Evolutionary conservation across 768 basidiomycete genomes (phyloP), one percentile per base, ranked within the genome.

Genomic region (Pleurotus platypus): DNA sequence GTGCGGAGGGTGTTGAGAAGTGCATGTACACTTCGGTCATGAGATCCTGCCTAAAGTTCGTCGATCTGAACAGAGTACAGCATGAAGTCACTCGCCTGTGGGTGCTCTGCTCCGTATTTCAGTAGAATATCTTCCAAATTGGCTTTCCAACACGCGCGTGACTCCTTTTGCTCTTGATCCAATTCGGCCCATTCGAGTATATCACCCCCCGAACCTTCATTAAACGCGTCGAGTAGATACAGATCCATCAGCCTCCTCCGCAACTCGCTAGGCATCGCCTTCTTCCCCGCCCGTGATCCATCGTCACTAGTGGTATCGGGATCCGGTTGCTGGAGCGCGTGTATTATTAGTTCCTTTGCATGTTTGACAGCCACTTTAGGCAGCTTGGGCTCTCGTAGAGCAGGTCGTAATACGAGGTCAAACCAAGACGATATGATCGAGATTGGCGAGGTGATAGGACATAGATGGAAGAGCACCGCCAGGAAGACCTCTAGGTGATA

Each of bases 371-470:
- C 78, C 20, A 72, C 61, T 0, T 78, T 80, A 2, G 88, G 75
- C 16, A 93, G 72, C 61, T 78, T 84, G 38, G 89, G 85, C 66
- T 91, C 86, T 48, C 89, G 85, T 55, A 93, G 75, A 26, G 90
- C 87, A 22, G 89, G 87, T 35, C 91, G 85, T 2, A 93, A 75
- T 24, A 89, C 77, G 35, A 89, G 78, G 67, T 93, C 90, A 68
- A 90, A 93, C 92, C 92, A 93, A 24, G 77, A 78, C 1, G 85
- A 85, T 57, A 91, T 86, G 55, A 92, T 75, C 22, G 87, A 88
- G 5, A 76, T 76, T 6, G 87, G 72, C 2, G 87, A 75, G 5
- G 91, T 72, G 26, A 89, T 75, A 11, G 85, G 79, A 8, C 75
- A 74, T 24, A 92, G 76, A 62, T 83, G 83, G 60, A 80, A 78